A percentile compares a stretch with the other conserved stretches of the same genome.
These are phyloP conservation scores for Decorospora gaudefroyi DNA, from an alignment of 2,329 filamentous ascomycete species.

Conservation along the genomic window DNA sequence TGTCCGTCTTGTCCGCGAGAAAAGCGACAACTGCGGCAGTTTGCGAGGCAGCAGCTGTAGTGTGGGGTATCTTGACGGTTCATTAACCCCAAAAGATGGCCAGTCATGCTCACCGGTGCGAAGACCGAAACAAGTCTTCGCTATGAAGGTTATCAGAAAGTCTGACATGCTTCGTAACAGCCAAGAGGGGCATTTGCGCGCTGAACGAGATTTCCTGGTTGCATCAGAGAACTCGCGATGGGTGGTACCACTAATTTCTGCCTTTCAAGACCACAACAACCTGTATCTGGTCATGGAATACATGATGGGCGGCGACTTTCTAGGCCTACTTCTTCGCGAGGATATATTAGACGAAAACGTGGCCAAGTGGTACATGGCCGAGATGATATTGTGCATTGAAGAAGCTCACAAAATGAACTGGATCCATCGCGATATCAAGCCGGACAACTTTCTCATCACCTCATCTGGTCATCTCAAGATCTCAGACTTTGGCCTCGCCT, in stretches of 20 bases:
- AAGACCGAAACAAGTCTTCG: slow-evolving; percentile 66
- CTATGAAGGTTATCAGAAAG: slow-evolving; percentile 97
- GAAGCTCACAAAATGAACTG: slow-evolving; percentile 85
- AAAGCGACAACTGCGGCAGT: slow-evolving; percentile 29
- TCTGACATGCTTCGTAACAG: slow-evolving; percentile 87
- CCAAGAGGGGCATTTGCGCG: slow-evolving; percentile 89
- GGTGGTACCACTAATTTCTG: slow-evolving; percentile 85
- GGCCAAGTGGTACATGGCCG: slow-evolving; percentile 85
- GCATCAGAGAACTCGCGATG: slow-evolving; percentile 85
- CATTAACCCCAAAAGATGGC: slow-evolving; percentile 4
- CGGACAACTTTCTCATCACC: slow-evolving; percentile 93
- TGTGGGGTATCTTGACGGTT: slow-evolving; percentile 18
- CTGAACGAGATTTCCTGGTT: slow-evolving; percentile 90
- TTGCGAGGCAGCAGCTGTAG: slow-evolving; percentile 19
- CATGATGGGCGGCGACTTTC: slow-evolving; percentile 94
- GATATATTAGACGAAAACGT: slow-evolving; percentile 78
- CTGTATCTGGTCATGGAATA: slow-evolving; percentile 98
- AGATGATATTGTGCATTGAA: slow-evolving; percentile 95
- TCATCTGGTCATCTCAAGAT: slow-evolving; percentile 90
- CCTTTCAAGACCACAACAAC: slow-evolving; percentile 83
- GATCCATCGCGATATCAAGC: slow-evolving; percentile 96
- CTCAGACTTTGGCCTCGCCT: slow-evolving; percentile 93
- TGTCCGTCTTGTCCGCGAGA: slow-evolving; percentile 81
- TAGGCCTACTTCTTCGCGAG: slow-evolving; percentile 82
- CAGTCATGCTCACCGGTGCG: slow-evolving; percentile 1